These are phyloP conservation scores for Cercospora zeae-maydis DNA, from an alignment of 2,329 filamentous ascomycete species.

Conservation along the genomic window DNA sequence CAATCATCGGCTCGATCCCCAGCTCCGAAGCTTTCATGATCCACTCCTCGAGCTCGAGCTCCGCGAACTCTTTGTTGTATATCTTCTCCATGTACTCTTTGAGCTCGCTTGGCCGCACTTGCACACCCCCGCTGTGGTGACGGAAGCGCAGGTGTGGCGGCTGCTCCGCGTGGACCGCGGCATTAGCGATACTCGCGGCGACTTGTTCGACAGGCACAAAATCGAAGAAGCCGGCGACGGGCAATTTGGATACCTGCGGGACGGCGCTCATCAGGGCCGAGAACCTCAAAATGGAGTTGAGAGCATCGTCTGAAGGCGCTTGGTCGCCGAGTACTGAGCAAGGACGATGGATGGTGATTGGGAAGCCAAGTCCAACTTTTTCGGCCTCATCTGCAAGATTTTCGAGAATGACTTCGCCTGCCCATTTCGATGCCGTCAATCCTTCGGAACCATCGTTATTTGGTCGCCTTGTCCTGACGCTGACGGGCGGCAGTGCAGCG, in stretches of 20 bases:
- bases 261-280: slow-evolving; percentile 16
- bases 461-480: slow-evolving; percentile 9
- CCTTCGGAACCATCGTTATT: slow-evolving; percentile 17
- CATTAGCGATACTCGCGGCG: slow-evolving; percentile 8
- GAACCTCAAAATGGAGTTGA: slow-evolving; percentile 20
- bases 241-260: slow-evolving; percentile 11
- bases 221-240: slow-evolving; percentile 17
- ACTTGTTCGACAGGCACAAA: slow-evolving; percentile 17
- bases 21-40: slow-evolving; percentile 11
- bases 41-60: slow-evolving; percentile 21
- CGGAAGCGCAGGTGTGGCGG: slow-evolving; percentile 9
- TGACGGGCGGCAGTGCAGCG: slow-evolving; percentile 14
- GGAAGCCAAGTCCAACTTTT: background rate
- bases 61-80: slow-evolving; percentile 11
- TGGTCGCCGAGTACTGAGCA: slow-evolving; percentile 18
- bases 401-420: slow-evolving; percentile 19
- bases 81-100: slow-evolving; percentile 12
- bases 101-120: slow-evolving; percentile 15
- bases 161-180: background rate
- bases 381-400: background rate
- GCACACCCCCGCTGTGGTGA: slow-evolving; percentile 18
- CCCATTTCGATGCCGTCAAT: slow-evolving; percentile 22
- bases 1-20: slow-evolving; percentile 21
- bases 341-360: slow-evolving; percentile 20
- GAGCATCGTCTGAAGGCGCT: slow-evolving; percentile 18